Evolutionary conservation across 192 early-diverging fungal genomes (phyloP), one percentile per base, ranked within the genome.

Genomic region (Dissophora ornata): DNA sequence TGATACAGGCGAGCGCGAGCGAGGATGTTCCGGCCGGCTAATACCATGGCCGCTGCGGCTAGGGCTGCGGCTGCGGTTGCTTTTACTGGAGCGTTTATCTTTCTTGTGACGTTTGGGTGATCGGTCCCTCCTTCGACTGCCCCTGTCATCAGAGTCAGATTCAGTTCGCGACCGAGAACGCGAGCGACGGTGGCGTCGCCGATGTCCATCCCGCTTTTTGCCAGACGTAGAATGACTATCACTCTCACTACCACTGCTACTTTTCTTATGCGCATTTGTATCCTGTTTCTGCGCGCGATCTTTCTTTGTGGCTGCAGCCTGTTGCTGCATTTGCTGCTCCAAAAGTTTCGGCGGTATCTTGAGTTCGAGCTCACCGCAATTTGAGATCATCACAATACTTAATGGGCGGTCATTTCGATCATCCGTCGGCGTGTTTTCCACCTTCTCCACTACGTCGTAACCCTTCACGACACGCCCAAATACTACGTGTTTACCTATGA

Each of bases 321-420:
- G 50, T 26, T 67, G 64, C 9, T 50, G 36, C 25, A 50, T 42
- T 52, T 70, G 57, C 45, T 82, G 53, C 57, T 71, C 73, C 34
- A 67, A 24, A 9, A 67, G 45, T 28, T 81, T 79, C 12, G 83
- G 80, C 24, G 85, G 85, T 15, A 88, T 63, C 55, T 71, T 74
- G 12, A 90, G 81, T 11, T 91, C 90, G 55, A 98, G 84, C 66
- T 97, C 94, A 22, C 97, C 97, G 52, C 88, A 94, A 64, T 98
- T 90, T 1, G 90, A 83, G 64, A 98, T 94, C 68, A 90, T 83
- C 2, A 94, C 88, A 18, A 81, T 85, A 42, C 89, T 81, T 15
- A 92, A 79, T 0, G 97, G 97, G 7, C 86, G 80, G 82, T 93
- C 93, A n/a, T 94, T 88, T 18, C 73, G 55, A 4, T 82, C 86